These are phyloP conservation scores for Kalmanozyma brasiliensis DNA, from an alignment of 1,284 basidiomycete species.

Conservation along the genomic window DNA sequence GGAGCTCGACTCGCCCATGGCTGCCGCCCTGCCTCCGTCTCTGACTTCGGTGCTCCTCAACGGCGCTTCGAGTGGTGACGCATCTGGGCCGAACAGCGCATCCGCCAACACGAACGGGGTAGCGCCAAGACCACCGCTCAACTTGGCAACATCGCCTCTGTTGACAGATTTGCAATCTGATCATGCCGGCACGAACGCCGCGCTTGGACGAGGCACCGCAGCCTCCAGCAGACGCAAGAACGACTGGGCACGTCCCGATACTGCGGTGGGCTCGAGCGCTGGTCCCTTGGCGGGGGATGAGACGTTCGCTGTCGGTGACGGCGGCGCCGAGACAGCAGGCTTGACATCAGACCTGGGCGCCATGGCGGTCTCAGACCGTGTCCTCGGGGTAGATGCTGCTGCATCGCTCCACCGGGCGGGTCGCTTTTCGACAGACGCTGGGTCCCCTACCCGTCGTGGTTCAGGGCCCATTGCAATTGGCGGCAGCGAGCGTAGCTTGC, in stretches of 20 bases:
- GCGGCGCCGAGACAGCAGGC: constrained; percentile 1
- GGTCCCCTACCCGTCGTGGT: constrained; percentile 29
- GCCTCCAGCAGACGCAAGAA: constrained; percentile 32
- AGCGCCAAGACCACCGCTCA: neutral
- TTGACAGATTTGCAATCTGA: constrained; percentile 15
- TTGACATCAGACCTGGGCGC: constrained; percentile 24
- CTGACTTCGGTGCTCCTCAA: constrained; percentile 14
- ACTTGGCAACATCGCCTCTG: constrained; percentile 9
- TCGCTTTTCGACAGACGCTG: constrained; percentile 17
- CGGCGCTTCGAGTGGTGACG: constrained; percentile 1
- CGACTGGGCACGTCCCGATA: constrained; percentile 53
- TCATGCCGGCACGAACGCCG: constrained; percentile 7
- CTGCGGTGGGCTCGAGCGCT: constrained; percentile 39
- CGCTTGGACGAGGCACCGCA: constrained; percentile 24
- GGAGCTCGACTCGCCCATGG: constrained; percentile 45
- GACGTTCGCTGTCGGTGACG: constrained; percentile 17
- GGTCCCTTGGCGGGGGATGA: constrained; percentile 38
- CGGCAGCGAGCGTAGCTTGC: constrained; percentile 20
- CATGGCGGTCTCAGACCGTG: constrained; percentile 33
- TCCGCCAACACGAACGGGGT: neutral
- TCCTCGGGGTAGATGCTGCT: constrained; percentile 24
- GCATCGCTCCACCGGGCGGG: constrained; percentile 8
- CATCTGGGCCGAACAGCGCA: neutral
- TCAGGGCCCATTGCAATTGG: constrained; percentile 39
- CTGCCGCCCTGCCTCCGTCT: constrained; percentile 13